Percentiles rank a stretch among this genome's conserved stretches.
Evolutionary conservation across 2,329 filamentous ascomycete species (phyloP).

Genomic region (Saccharata proteae): DNA sequence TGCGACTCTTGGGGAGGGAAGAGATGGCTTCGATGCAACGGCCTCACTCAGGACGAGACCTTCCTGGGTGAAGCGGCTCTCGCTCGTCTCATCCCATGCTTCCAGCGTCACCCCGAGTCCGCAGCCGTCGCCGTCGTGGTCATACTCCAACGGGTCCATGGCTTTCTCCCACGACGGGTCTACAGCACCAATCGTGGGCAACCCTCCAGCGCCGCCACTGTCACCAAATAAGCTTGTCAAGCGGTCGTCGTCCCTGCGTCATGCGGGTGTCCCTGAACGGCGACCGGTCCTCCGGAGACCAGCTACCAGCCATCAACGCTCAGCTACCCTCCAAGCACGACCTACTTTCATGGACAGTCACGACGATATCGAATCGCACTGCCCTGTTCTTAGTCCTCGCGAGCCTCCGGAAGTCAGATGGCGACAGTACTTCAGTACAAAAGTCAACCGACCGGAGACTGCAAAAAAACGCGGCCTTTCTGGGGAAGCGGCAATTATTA

Average conservation of each 20-base stretch:
- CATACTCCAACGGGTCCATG: slow-evolving; percentile 48
- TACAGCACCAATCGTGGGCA: slow-evolving; percentile 48
- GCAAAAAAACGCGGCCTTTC: slow-evolving; percentile 29
- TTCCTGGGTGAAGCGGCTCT: slow-evolving; percentile 64
- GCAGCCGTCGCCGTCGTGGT: slow-evolving; percentile 53
- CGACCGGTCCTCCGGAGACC: slow-evolving; percentile 58
- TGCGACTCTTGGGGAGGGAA: neutral
- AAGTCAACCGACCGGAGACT: slow-evolving; percentile 20
- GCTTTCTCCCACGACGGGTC: slow-evolving; percentile 40
- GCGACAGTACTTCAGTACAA: slow-evolving; percentile 25
- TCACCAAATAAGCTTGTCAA: slow-evolving; percentile 70
- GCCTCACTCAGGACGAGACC: slow-evolving; percentile 27
- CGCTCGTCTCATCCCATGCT: slow-evolving; percentile 51
- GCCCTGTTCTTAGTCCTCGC: neutral
- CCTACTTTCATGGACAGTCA: slow-evolving; percentile 21
- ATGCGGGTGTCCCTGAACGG: slow-evolving; percentile 30
- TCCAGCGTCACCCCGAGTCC: slow-evolving; percentile 53
- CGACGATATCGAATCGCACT: slow-evolving; percentile 12
- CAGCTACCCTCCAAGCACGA: slow-evolving; percentile 53
- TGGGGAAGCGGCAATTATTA: slow-evolving; percentile 26
- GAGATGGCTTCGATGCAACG: slow-evolving; percentile 16
- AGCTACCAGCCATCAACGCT: slow-evolving; percentile 68
- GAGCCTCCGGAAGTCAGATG: slow-evolving; percentile 17
- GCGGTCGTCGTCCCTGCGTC: slow-evolving; percentile 48
- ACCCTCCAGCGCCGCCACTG: slow-evolving; percentile 27